Conservation (phyloP, 1,284 basidiomycete species). For the Apiotrichum domesticum region DNA sequence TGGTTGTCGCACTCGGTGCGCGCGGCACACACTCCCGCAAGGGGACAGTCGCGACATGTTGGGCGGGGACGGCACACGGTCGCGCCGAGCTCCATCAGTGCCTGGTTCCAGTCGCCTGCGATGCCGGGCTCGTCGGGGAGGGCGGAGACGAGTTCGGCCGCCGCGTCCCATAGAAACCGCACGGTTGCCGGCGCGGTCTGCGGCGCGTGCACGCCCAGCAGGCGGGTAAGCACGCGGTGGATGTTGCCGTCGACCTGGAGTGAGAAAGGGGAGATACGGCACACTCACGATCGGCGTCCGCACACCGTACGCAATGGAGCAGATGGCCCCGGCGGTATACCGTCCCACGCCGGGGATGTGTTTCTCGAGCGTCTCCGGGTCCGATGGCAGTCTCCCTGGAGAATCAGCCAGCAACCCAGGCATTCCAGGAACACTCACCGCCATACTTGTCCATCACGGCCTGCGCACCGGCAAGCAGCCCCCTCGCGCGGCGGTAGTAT, state of each 20-base stretch:
- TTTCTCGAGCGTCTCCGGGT: constrained; percentile 72
- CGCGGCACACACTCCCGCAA: constrained; percentile 63
- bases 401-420: background rate
- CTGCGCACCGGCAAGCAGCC: constrained; percentile 69
- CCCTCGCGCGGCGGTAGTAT: constrained; percentile 81
- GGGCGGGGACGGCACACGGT: constrained; percentile 84
- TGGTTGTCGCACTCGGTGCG: constrained; percentile 45
- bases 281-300: constrained; percentile 68
- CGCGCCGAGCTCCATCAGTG: constrained; percentile 61
- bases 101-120: constrained; percentile 78
- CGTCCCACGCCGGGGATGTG: constrained; percentile 84
- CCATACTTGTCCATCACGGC: constrained; percentile 59
- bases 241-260: constrained; percentile 84
- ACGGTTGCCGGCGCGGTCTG: constrained; percentile 71
- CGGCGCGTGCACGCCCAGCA: constrained; percentile 72
- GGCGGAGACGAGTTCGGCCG: constrained; percentile 60
- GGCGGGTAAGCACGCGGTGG: constrained; percentile 68
- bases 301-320: constrained; percentile 81
- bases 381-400: constrained; percentile 60
- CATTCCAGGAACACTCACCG: constrained; percentile 17
- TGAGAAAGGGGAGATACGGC: background rate
- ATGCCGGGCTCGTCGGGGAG: constrained; percentile 28
- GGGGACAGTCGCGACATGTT: constrained; percentile 64
- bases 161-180: constrained; percentile 74
- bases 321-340: constrained; percentile 77